phyloP scores from a whole-genome alignment of 2,329 filamentous ascomycete species.

The Cordyceps fumosorosea region DNA sequence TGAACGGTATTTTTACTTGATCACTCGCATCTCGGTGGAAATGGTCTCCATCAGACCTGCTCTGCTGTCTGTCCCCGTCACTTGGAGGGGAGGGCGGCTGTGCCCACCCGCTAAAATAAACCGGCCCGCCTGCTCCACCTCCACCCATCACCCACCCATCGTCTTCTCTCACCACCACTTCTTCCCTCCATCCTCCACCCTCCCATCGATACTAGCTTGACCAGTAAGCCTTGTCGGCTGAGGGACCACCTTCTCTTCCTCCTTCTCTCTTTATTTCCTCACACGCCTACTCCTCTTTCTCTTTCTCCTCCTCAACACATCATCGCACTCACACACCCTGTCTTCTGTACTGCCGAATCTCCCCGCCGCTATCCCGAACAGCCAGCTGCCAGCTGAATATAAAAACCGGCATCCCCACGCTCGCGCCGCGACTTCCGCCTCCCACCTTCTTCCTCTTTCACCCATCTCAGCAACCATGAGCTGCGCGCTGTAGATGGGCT shows the following conservation, averaged over 20 bases:
- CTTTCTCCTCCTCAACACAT: neutral
- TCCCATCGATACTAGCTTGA: no score
- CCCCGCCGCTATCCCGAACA: neutral
- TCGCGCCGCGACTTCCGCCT: constrained; percentile 12
- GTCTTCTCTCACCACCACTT: no score
- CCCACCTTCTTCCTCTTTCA: neutral
- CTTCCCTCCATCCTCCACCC: neutral
- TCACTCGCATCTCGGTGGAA: no score
- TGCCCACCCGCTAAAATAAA: no score
- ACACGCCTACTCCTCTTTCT: neutral
- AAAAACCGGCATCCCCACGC: constrained; percentile 14
- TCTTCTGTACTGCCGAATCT: neutral
- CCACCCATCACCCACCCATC: neutral
- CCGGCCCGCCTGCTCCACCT: neutral
- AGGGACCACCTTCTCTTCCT: neutral
- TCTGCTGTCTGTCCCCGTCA: no score
- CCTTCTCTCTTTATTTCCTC: neutral
- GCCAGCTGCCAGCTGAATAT: neutral
- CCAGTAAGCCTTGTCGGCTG: neutral
- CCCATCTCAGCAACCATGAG: neutral
- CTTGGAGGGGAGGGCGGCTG: no score
- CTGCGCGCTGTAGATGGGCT: constrained; percentile 3
- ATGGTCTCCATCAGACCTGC: no score
- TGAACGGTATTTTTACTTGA: no score
- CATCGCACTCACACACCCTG: neutral